Evolutionary conservation across 2,329 filamentous ascomycete species (phyloP).

Genomic region (Dactylellina cionopaga): DNA sequence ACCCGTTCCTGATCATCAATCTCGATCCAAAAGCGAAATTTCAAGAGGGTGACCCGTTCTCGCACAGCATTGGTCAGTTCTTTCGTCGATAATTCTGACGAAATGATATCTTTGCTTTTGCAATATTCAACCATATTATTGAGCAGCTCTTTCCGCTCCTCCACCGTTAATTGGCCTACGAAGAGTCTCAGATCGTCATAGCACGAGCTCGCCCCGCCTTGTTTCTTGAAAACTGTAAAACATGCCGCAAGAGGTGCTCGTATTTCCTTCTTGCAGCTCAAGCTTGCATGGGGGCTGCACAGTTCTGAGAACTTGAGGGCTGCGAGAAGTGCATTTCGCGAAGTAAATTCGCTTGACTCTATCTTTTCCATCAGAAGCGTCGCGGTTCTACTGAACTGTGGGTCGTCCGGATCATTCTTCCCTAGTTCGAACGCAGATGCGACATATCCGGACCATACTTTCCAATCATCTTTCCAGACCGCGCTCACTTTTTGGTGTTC

Average conservation of each 20-base stretch:
- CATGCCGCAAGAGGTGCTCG: slow-evolving; percentile 54
- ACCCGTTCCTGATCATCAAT: slow-evolving; percentile 44
- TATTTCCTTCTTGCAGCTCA: slow-evolving; percentile 54
- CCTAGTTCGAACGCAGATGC: slow-evolving; percentile 51
- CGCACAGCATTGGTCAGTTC: slow-evolving; percentile 32
- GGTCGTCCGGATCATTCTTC: slow-evolving; percentile 33
- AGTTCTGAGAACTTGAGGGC: slow-evolving; percentile 55
- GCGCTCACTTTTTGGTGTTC: slow-evolving; percentile 41
- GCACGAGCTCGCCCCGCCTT: slow-evolving; percentile 56
- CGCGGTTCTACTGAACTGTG: slow-evolving; percentile 46
- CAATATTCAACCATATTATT: slow-evolving; percentile 49
- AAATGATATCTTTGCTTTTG: slow-evolving; percentile 37
- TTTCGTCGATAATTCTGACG: slow-evolving; percentile 29
- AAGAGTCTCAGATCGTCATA: slow-evolving; percentile 57
- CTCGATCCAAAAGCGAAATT: slow-evolving; percentile 44
- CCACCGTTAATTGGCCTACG: slow-evolving; percentile 55
- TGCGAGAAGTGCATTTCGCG: slow-evolving; percentile 56
- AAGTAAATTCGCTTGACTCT: slow-evolving; percentile 35
- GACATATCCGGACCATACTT: slow-evolving; percentile 57
- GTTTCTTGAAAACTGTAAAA: slow-evolving; percentile 56
- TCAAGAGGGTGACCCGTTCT: slow-evolving; percentile 26
- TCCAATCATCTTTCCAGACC: slow-evolving; percentile 57
- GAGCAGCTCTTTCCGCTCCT: slow-evolving; percentile 53
- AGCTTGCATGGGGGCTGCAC: slow-evolving; percentile 51
- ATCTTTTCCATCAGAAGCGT: slow-evolving; percentile 21